Percentiles rank a stretch among this genome's conserved stretches.
phyloP scores from a whole-genome alignment of 495 filamentous ascomycete genomes.

The Xylaria palmicola region DNA sequence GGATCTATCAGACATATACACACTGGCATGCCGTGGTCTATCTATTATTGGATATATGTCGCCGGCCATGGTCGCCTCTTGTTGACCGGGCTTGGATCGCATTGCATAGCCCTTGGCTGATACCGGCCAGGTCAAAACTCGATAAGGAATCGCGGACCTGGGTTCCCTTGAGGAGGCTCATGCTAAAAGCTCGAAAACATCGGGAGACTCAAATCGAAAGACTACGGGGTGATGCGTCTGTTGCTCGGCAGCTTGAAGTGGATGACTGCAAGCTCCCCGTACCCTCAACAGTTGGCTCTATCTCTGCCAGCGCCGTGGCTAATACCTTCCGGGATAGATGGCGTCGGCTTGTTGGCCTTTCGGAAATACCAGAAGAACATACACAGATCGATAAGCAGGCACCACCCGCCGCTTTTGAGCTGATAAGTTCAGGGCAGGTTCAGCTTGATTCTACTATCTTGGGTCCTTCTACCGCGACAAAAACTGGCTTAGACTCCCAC shows the following conservation, averaged over 20 bases:
- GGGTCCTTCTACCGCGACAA: background rate
- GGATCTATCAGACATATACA: slow-evolving; percentile 58
- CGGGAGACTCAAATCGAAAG: slow-evolving; percentile 43
- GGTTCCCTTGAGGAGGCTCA: slow-evolving; percentile 54
- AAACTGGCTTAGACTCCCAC: background rate
- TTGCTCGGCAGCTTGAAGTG: slow-evolving; percentile 28
- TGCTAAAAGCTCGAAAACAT: slow-evolving; percentile 48
- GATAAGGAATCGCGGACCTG: slow-evolving; percentile 48
- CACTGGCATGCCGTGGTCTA: slow-evolving; percentile 60
- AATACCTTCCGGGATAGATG: slow-evolving; percentile 40
- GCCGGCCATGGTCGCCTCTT: slow-evolving; percentile 48
- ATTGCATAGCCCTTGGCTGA: slow-evolving; percentile 50
- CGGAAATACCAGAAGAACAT: background rate
- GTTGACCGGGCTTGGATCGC: slow-evolving; percentile 57
- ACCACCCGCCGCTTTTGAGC: background rate
- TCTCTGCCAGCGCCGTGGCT: slow-evolving; percentile 24
- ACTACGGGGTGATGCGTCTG: slow-evolving; percentile 32
- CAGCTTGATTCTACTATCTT: slow-evolving; percentile 16
- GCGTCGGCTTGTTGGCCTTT: slow-evolving; percentile 31
- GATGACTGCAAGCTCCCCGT: slow-evolving; percentile 31
- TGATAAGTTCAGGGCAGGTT: background rate
- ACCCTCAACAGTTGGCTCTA: slow-evolving; percentile 36
- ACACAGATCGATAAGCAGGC: background rate
- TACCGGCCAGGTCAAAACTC: slow-evolving; percentile 34
- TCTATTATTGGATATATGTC: slow-evolving; percentile 52